Conservation (phyloP, 148 eudicot genomes). For the Rheum nobile region DNA sequence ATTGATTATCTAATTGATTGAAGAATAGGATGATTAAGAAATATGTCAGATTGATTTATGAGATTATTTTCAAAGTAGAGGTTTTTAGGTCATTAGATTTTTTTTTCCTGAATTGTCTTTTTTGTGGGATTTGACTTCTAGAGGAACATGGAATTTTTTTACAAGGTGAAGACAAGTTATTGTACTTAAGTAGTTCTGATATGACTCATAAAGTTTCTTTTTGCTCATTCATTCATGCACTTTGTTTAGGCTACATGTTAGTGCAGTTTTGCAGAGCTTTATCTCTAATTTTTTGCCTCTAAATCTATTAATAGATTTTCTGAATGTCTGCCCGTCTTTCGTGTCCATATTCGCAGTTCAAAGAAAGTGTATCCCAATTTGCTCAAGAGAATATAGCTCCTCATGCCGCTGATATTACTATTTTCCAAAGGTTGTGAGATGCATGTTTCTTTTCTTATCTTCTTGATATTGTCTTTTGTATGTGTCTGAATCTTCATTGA, state of each 20-base stretch:
- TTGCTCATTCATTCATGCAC: neutral
- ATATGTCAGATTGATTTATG: neutral
- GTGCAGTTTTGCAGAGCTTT: neutral
- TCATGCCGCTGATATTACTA: constrained; percentile 66
- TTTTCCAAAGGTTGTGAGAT: constrained; percentile 65
- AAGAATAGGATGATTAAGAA: neutral
- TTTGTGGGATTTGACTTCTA: neutral
- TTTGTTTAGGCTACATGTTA: neutral
- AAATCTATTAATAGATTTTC: neutral
- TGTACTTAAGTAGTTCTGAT: neutral
- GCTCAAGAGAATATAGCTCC: too few species aligned
- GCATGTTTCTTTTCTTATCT: constrained; percentile 4
- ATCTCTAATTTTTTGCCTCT: neutral
- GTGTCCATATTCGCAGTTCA: too few species aligned
- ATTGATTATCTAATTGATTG: neutral
- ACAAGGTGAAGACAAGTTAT: too few species aligned
- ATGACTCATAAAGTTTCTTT: too few species aligned
- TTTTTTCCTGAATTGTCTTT: neutral
- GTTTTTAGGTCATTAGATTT: neutral
- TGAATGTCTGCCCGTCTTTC: neutral
- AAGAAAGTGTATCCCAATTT: too few species aligned
- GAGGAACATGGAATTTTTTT: too few species aligned
- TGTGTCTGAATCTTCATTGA: too few species aligned
- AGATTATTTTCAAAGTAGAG: neutral
- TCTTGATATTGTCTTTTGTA: too few species aligned